Evolutionary conservation across 2,329 filamentous ascomycete species (phyloP), one percentile per base, ranked within the genome.

Genomic region (Tolypocladium ophioglossoides): DNA sequence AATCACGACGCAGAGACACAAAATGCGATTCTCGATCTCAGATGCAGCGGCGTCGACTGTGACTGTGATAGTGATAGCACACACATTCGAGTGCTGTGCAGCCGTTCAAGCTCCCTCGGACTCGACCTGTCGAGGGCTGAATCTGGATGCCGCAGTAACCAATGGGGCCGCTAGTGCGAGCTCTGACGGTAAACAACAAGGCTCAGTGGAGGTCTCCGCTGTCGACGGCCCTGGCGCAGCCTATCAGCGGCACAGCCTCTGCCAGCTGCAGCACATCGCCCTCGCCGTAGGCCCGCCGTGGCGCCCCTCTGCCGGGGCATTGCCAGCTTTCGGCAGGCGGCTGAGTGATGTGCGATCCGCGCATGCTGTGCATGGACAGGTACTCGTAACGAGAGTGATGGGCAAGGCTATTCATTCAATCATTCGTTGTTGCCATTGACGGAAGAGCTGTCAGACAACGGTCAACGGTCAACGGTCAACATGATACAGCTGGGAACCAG

Each of bases 101-200:
- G 41, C 22, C 41, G 41, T 18, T 12, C 22, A 24, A 41, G 22
- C 41, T 46, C 41, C 37, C 35, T 38, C 22, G 27, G 54, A 41
- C 50, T 49, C 40, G 54, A 39, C 49, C 41, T 37, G 40, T 30
- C 54, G 44, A 38, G 41, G 40, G 46, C 44, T 40, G 54, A 38
- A 34, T 53, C 50, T 54, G 59, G 61, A 55, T 63, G 60, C 60
- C 58, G 54, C 54, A 58, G 61, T 61, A 63, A 62, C 61, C 60
- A 59, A 54, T 52, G 55, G 57, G 52, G 52, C 51, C 50, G 44
- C 50, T 53, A 37, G 37, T 16, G 32, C 34, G 4, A 14, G 27
- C 30, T 4, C 24, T 20, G 20, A 39, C 18, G 44, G 44, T 34
- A 48, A 48, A 34, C 44, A 48, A 32, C 27, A 48, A 48, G 24